These are phyloP conservation scores for Pyrenochaeta sp. DNA, from an alignment of 2,329 filamentous ascomycete species.

Conservation along the genomic window DNA sequence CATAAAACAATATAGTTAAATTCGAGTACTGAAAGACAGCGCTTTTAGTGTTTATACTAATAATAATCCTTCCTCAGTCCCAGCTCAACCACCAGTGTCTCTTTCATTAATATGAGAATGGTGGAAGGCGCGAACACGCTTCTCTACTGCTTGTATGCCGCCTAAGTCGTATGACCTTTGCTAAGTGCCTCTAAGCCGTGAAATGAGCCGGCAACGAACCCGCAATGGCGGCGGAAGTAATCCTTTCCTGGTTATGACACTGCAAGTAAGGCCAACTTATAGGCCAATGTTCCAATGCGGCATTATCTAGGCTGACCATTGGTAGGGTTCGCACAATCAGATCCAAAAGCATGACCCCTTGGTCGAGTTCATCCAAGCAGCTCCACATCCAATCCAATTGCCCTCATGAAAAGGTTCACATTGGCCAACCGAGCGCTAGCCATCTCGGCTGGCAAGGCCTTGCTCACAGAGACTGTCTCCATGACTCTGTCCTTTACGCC, in stretches of 20 bases:
- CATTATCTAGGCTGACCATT: background rate
- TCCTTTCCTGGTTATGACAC: background rate
- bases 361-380: constrained; percentile 63
- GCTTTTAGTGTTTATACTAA: constrained; percentile 19
- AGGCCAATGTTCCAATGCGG: background rate
- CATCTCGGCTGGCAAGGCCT: constrained; percentile 88
- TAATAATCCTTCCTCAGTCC: background rate
- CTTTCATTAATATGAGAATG: constrained; percentile 29
- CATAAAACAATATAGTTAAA: constrained; percentile 17
- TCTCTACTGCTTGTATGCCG: background rate
- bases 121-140: constrained; percentile 2
- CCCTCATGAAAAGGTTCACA: constrained; percentile 98
- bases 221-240: background rate
- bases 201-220: background rate
- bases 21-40: constrained; percentile 19
- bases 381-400: constrained; percentile 97
- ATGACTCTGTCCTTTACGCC: constrained; percentile 98
- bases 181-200: background rate
- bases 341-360: constrained; percentile 2
- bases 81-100: constrained; percentile 19
- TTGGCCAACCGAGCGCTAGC: constrained; percentile 83
- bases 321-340: constrained; percentile 1
- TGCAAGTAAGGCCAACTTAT: background rate
- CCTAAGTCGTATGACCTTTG: background rate
- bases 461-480: constrained; percentile 88